Evolutionary conservation across 1,284 basidiomycete genomes (phyloP).

Genomic region (Meripilus lineatus): DNA sequence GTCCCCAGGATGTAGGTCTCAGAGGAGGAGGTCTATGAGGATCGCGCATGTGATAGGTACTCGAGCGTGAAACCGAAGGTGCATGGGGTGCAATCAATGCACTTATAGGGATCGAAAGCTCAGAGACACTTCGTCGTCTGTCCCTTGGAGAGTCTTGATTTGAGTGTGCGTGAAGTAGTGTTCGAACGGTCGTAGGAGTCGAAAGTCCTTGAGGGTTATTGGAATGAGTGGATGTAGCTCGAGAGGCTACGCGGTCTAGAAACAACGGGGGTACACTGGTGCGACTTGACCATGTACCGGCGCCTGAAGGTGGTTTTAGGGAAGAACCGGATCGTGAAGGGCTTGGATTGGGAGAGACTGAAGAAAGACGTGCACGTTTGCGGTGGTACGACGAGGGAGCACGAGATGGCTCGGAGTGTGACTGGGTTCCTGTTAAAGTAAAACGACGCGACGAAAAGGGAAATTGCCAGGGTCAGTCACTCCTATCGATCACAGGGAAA

Average conservation of each 20-base stretch:
- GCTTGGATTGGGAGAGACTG: slow-evolving; percentile 32
- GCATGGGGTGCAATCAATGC: slow-evolving; percentile 72
- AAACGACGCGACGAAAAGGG: no score
- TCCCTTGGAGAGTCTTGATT: slow-evolving; percentile 6
- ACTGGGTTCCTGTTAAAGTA: no score
- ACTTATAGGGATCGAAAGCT: slow-evolving; percentile 66
- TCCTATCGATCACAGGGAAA: not conserved
- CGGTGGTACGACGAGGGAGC: slow-evolving; percentile 66
- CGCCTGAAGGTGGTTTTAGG: slow-evolving; percentile 31
- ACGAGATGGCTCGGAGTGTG: slow-evolving; percentile 26
- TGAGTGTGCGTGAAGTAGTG: not conserved
- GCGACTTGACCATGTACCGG: slow-evolving; percentile 53
- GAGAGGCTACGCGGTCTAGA: slow-evolving; percentile 26
- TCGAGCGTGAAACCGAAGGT: slow-evolving; percentile 53
- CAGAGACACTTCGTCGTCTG: slow-evolving; percentile 24
- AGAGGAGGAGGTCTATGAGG: slow-evolving; percentile 58
- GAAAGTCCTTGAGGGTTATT: slow-evolving; percentile 18
- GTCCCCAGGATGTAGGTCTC: slow-evolving; percentile 54
- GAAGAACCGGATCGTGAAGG: slow-evolving; percentile 24
- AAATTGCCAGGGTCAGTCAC: slow-evolving; percentile 1
- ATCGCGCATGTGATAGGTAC: slow-evolving; percentile 73
- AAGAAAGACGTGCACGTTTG: slow-evolving; percentile 60
- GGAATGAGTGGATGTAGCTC: slow-evolving; percentile 34
- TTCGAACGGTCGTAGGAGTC: slow-evolving; percentile 7
- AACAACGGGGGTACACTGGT: slow-evolving; percentile 27